Base-by-base conservation (phyloP, 768 basidiomycete species). In the Favolaschia claudopus region DNA sequence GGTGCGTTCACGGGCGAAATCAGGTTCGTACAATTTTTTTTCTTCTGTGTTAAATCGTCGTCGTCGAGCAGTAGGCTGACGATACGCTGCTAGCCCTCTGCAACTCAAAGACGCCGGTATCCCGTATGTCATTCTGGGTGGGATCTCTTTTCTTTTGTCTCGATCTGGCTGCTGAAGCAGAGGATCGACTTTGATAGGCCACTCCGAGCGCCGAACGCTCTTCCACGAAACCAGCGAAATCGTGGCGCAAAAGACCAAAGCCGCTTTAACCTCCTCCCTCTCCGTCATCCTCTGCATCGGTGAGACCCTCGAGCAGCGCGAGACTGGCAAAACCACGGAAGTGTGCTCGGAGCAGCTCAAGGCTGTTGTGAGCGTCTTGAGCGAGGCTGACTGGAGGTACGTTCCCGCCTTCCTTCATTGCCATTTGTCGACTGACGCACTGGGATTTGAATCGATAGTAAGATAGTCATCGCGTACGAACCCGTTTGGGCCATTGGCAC, bases 401-500 rank as follows among this genome's bases (percentile, higher is more conserved):
- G 87, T 67, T 31, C 47, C 50, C 32, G 39, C 29, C 10, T 31
- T 6, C 40, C 22, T 37, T 31, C 22, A 40, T 32, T 22, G 54
- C 40, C 8, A 25, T 42, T 4, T 6, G 15, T 15, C 31, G 34
- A 50, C 28, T 45, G 20, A 32, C 24, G 53, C 25, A 28, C 33
- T 20, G 38, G 31, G 19, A 29, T 29, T 43, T 28, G 1, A n/a
- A 37, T 19, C 24, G 28, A n/a, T 43, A 96, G 95, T 69, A 87
- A 92, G 62, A 82, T 99, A 69, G 96, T 99, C 56, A 83, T 99
- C 68, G 97, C 97, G 19, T 99, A 96, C 74, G 94, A 96, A 74
- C 93, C 95, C 38, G 93, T 99, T 17, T 99, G 97, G 96, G 96
- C 97, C 31, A 99, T 99, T 73, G 97, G 97, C 40, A 98, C 96